Evolutionary conservation across 164 flowering plant species (phyloP), one percentile per base, ranked within the genome.

Genomic region (Cinnamomum chago): DNA sequence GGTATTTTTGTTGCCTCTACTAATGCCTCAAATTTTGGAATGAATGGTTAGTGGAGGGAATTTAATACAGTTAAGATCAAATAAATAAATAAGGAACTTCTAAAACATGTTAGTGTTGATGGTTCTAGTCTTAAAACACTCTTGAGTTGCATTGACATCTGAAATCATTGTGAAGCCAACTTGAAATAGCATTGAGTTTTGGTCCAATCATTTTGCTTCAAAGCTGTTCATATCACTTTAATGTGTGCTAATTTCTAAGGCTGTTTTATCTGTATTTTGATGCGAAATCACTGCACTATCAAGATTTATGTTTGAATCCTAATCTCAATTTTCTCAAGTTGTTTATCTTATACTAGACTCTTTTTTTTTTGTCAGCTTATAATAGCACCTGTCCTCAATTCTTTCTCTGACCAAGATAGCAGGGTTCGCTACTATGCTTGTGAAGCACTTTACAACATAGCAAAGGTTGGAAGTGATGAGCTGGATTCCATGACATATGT

Each of bases 401-500:
- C 97, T 64, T 95, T 95, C 70, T 81, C 90, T 77, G 97, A 95
- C 73, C 95, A 91, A 88, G 99, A 95, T 82, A 89, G 98, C 83
- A 89, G 97, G 84, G 99, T 95, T 82, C 95, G 98, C 27, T 95
- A 95, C 79, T 93, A 92, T 90, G 99, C 99, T 68, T 95, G 99
- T 85, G 99, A 95, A 86, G 97, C 99, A 66, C 82, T 95, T 50
- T 95, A 95, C 81, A 95, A 95, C 85, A 95, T 95, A 80, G 99
- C 98, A 65, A 95, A 95, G 98, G 99, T 95, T 79, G 83, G 84
- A 27, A 14, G 27, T 28, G 24, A 30, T 52, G 30, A 30, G 52
- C 22, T 50, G 9, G 47, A 17, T 24, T 70, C 23, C 25, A 24
- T 35, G n/a, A 17, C n/a, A 55, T 14, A 55, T 14, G 12, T 55